phyloP scores from a whole-genome alignment of 2,329 filamentous ascomycete genomes.

The Colletotrichum sp. region DNA sequence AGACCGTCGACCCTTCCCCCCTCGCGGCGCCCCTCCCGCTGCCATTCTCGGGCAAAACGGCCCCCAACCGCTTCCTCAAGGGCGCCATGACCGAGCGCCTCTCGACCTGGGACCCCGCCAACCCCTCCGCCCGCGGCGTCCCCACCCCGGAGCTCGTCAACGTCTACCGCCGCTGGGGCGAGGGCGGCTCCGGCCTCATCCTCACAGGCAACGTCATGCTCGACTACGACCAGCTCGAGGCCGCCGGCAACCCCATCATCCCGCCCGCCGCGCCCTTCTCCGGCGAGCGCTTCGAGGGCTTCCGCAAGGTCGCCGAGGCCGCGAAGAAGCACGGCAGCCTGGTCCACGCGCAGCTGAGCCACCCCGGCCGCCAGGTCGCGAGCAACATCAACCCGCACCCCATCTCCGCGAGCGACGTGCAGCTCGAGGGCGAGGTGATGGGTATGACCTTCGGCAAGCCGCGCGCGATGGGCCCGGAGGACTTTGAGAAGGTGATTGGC shows the following conservation, averaged over 20 bases:
- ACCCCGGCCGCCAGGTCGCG: slow-evolving; percentile 62
- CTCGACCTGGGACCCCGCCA: slow-evolving; percentile 62
- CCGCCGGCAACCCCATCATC: slow-evolving; percentile 60
- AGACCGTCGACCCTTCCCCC: slow-evolving; percentile 6
- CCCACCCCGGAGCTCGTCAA: slow-evolving; percentile 48
- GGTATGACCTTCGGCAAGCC: slow-evolving; percentile 58
- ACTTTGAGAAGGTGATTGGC: slow-evolving; percentile 57
- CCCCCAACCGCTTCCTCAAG: slow-evolving; percentile 70
- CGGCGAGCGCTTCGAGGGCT: slow-evolving; percentile 65
- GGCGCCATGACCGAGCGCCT: slow-evolving; percentile 71
- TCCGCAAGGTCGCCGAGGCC: slow-evolving; percentile 42
- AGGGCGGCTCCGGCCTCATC: slow-evolving; percentile 56
- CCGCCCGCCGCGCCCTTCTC: slow-evolving; percentile 53
- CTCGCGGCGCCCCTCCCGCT: slow-evolving; percentile 53
- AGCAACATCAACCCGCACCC: slow-evolving; percentile 36
- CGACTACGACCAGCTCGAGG: slow-evolving; percentile 61
- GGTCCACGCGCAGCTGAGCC: slow-evolving; percentile 65
- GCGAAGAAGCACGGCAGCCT: slow-evolving; percentile 61
- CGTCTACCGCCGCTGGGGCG: slow-evolving; percentile 63
- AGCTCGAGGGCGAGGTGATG: slow-evolving; percentile 42
- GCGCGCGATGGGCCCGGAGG: slow-evolving; percentile 51
- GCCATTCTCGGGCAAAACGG: slow-evolving; percentile 56
- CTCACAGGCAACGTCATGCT: slow-evolving; percentile 68
- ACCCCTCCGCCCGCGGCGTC: slow-evolving; percentile 53
- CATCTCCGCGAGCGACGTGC: slow-evolving; percentile 44